These are phyloP conservation scores for Stereum hirsutum DNA, from an alignment of 1,284 basidiomycete species.

Conservation along the genomic window DNA sequence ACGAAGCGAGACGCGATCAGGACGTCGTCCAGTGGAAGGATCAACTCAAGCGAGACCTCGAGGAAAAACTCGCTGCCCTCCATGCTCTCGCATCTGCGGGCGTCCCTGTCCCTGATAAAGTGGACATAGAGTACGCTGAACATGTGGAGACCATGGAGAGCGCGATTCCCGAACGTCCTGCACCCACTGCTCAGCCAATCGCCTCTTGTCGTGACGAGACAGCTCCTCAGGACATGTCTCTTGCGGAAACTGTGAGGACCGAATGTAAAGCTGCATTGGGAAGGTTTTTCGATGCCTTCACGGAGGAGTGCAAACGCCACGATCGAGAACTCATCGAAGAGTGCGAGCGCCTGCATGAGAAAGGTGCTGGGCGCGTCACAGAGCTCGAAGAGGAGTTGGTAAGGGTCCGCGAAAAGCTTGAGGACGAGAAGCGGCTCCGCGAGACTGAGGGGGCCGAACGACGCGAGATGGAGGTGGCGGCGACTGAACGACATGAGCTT, in stretches of 20 bases:
- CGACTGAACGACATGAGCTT: slow-evolving; percentile 46
- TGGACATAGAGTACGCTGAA: slow-evolving; percentile 4
- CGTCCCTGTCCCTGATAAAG: neutral
- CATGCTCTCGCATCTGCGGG: slow-evolving; percentile 1
- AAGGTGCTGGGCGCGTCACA: slow-evolving; percentile 43
- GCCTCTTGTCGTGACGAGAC: slow-evolving; percentile 35
- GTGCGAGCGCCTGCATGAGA: slow-evolving; percentile 30
- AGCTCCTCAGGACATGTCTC: slow-evolving; percentile 41
- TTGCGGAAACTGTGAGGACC: slow-evolving; percentile 44
- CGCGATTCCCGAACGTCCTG: slow-evolving; percentile 9
- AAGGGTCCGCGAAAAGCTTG: slow-evolving; percentile 41
- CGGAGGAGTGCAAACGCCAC: slow-evolving; percentile 40
- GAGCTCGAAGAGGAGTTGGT: slow-evolving; percentile 58
- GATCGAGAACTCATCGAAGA: slow-evolving; percentile 2
- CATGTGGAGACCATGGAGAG: no score
- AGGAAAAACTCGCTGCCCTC: slow-evolving; percentile 18
- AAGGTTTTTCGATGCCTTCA: slow-evolving; percentile 38
- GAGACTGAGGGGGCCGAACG: slow-evolving; percentile 50
- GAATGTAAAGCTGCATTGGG: slow-evolving; percentile 51
- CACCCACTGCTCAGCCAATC: slow-evolving; percentile 29
- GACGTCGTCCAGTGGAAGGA: slow-evolving; percentile 44
- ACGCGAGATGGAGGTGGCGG: slow-evolving; percentile 46
- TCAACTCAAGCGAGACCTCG: slow-evolving; percentile 36
- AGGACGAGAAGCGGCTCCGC: slow-evolving; percentile 45
- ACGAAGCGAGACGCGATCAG: slow-evolving; percentile 44